phyloP scores from a whole-genome alignment of 2,329 filamentous ascomycete genomes.

The Phyllosticta citrichinensis region DNA sequence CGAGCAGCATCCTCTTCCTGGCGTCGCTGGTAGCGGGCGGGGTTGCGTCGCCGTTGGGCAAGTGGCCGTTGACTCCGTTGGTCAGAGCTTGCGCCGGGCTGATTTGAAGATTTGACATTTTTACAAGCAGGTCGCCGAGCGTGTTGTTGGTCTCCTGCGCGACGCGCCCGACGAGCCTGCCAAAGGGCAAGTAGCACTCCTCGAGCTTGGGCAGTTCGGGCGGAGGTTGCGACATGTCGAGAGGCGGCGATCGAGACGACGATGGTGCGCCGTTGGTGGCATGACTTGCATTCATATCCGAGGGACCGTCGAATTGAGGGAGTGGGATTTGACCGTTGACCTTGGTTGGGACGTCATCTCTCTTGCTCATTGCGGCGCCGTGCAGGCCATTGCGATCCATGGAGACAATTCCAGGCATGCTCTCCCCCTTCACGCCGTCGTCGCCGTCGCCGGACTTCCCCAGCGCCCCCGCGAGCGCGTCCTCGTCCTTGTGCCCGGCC shows the following conservation, averaged over 20 bases:
- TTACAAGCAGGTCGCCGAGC: constrained; percentile 58
- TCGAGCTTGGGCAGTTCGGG: constrained; percentile 59
- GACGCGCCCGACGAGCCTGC: constrained; percentile 63
- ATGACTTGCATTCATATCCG: constrained; percentile 4
- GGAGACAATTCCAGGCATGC: constrained; percentile 39
- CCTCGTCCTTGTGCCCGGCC: constrained; percentile 9
- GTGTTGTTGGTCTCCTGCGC: constrained; percentile 77
- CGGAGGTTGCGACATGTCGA: constrained; percentile 24
- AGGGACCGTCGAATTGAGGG: constrained; percentile 7
- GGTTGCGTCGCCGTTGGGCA: constrained; percentile 21
- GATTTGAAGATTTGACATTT: constrained; percentile 59
- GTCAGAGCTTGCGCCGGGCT: constrained; percentile 32
- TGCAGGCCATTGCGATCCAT: constrained; percentile 37
- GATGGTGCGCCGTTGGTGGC: constrained; percentile 10
- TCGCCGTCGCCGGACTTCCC: constrained; percentile 23
- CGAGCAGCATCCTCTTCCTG: constrained; percentile 67
- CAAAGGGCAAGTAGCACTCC: constrained; percentile 62
- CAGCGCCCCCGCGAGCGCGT: constrained; percentile 9
- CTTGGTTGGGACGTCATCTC: constrained; percentile 6
- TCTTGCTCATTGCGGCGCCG: constrained; percentile 19
- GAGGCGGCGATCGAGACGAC: constrained; percentile 8
- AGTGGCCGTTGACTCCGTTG: constrained; percentile 28
- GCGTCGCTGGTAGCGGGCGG: constrained; percentile 54
- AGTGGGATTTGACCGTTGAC: constrained; percentile 6
- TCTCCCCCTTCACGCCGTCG: constrained; percentile 21